Base-by-base conservation (phyloP, 495 filamentous ascomycete genomes). In the Talaromyces thailandensis region DNA sequence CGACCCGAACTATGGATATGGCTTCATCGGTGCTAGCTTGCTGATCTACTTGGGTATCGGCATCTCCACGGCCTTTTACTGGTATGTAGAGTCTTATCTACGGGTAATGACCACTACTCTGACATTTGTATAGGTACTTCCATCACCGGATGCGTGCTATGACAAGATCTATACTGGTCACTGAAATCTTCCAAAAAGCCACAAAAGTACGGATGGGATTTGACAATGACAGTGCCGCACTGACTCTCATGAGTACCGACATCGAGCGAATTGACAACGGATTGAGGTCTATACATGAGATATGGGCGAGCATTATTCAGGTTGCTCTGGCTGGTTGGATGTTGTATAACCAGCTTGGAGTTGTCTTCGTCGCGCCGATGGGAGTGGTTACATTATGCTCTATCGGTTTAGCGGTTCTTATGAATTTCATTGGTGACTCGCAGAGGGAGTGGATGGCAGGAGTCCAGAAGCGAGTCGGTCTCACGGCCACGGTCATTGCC, bases 161-260 rank as follows among this genome's bases (percentile, higher is more conserved):
- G 75, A 64, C 70, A 31, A 72, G 82, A 6, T 81, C 76, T 4
- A 74, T 77, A 24, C 67, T 85, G 3, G 72, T 79, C 16, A 75
- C 70, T 21, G 74, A 78, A 48, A 73, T 81, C 26, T 84, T 79
- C 62, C 64, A 62, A 21, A 62, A 62, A 58, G 72, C 79, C 6
- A 69, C 68, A 11, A 75, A 64, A 52, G 16, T 51, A 14, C 28
- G 53, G 12, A 59, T 64, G 21, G 67, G 77, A 24, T 65, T 67
- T 6, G 65, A 64, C 7, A 66, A 74, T 2, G 76, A 79, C 58
- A 73, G 78, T 9, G 73, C 76, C 26, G 75, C 78, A 4, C 61
- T 83, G n/a, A 84, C 84, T 3, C 68, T 87, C 2, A 84, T 84
- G 76, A 83, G 78, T 75, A 80, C 78, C 7, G 81, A 84, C 60